These are phyloP conservation scores for Yamadazyma mexicana DNA, from an alignment of 1,139 yeast genomes.

Conservation along the genomic window DNA sequence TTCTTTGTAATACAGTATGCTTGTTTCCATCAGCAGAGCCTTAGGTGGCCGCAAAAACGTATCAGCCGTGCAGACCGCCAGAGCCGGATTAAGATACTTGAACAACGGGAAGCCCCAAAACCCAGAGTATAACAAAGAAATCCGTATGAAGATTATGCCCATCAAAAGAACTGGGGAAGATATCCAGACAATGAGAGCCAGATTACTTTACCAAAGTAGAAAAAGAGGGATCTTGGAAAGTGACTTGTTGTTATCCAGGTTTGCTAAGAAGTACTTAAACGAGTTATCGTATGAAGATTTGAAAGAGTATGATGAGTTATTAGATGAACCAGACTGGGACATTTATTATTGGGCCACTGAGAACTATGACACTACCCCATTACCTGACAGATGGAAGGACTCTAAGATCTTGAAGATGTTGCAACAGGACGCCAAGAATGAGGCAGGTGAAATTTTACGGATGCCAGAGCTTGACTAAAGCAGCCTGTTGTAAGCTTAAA, in stretches of 20 bases:
- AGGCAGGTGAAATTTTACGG: slow-evolving; percentile 69
- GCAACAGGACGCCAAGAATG: slow-evolving; percentile 74
- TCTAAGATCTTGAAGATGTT: slow-evolving; percentile 63
- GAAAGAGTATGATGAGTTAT: slow-evolving; percentile 78
- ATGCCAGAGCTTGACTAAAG: slow-evolving; percentile 64
- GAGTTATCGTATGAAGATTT: slow-evolving; percentile 64
- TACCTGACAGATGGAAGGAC: slow-evolving; percentile 82
- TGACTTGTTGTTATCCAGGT: slow-evolving; percentile 79
- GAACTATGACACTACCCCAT: slow-evolving; percentile 74
- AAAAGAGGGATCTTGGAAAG: slow-evolving; percentile 96
- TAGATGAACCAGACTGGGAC: slow-evolving; percentile 98
- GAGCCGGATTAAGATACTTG: slow-evolving; percentile 14
- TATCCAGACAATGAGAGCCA: slow-evolving; percentile 76
- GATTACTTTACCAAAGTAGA: slow-evolving; percentile 86
- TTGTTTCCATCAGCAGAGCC: no score
- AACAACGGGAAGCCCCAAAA: slow-evolving; percentile 49
- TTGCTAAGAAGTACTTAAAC: slow-evolving; percentile 73
- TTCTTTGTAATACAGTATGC: no score
- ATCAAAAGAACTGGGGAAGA: slow-evolving; percentile 72
- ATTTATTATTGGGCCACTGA: slow-evolving; percentile 96
- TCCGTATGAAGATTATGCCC: slow-evolving; percentile 66
- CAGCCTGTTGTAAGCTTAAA: neutral
- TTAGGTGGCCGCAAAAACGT: no score
- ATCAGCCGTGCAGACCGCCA: neutral
- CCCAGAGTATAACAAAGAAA: slow-evolving; percentile 35